Evolutionary conservation across 1,284 basidiomycete species (phyloP), one percentile per base, ranked within the genome.

Genomic region (Testicularia cyperi): DNA sequence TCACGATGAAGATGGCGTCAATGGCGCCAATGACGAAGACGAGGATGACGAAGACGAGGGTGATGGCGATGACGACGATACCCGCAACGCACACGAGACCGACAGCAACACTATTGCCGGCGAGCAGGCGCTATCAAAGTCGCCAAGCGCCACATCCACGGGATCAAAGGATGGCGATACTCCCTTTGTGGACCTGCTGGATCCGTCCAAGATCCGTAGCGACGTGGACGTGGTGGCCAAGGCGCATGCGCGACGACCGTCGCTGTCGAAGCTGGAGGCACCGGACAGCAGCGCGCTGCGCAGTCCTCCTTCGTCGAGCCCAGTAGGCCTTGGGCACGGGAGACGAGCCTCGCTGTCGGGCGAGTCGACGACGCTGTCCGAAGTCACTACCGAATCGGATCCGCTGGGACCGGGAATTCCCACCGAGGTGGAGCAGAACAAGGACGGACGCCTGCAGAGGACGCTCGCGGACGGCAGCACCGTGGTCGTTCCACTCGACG

Each of bases 401-500:
- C 65, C 61, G 12, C 44, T 70, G 1, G 67, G 67, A 5, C 64
- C 72, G 8, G 65, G 58, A 6, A 65, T 72, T 2, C 34, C 48
- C 8, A 58, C 57, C 9, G 43, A 56, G 13, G 49, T 48, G 1
- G 42, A 37, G 26, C 52, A 52, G 35, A 60, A 40, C 3, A 39
- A 58, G 26, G 63, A 68, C 10, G 74, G 72, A 13, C 54, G 64
- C 27, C 41, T 76, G 26, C 55, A 68, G 23, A 39, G 73, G 19
- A 72, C 45, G 14, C 44, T 74, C 5, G 54, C 65, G 2, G 73
- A 74, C 24, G 71, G 73, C 5, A 63, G 54, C 5, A 60, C 41
- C 4, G 71, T 75, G 3, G 53, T 55, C 4, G 74, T 68, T 20
- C 74, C 74, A 18, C 51, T 75, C 21, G 74, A 77, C 33, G 74